These are phyloP conservation scores for Phytophthora pisi DNA, from an alignment of 352 stramenopile genomes.

Conservation along the genomic window DNA sequence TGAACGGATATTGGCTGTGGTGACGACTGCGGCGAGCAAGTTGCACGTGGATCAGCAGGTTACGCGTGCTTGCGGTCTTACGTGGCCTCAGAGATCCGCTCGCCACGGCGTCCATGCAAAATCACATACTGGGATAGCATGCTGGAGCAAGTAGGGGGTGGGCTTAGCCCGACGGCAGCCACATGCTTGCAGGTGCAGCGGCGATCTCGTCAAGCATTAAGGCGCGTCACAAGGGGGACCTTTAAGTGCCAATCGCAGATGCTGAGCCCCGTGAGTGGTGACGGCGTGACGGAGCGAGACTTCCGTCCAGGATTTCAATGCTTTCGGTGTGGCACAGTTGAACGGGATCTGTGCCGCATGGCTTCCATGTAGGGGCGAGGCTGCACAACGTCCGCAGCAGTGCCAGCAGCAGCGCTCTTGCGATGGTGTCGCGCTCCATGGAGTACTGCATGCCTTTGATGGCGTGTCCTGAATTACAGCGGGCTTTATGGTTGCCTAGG, in stretches of 20 bases:
- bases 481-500: background rate
- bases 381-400: background rate
- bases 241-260: background rate
- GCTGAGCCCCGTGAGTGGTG: background rate
- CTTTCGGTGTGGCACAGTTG: slow-evolving; percentile 13
- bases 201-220: too few relatives aligned
- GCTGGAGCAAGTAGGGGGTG: too few relatives aligned
- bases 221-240: too few relatives aligned
- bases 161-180: too few relatives aligned
- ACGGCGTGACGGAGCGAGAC: background rate
- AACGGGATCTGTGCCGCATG: background rate
- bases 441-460: slow-evolving; percentile 5
- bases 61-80: too few relatives aligned
- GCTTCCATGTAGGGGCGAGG: slow-evolving; percentile 13
- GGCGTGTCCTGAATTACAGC: slow-evolving; percentile 11
- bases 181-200: too few relatives aligned
- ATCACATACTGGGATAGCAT: too few relatives aligned
- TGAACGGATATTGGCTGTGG: too few relatives aligned
- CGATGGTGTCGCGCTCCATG: slow-evolving; percentile 12
- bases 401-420: slow-evolving; percentile 1
- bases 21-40: too few relatives aligned
- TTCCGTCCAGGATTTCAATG: slow-evolving; percentile 8
- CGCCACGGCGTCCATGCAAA: too few relatives aligned
- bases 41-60: too few relatives aligned
- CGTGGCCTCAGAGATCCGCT: too few relatives aligned